Conservation (phyloP, 768 basidiomycete species). For the Holtermannia corniformis region DNA sequence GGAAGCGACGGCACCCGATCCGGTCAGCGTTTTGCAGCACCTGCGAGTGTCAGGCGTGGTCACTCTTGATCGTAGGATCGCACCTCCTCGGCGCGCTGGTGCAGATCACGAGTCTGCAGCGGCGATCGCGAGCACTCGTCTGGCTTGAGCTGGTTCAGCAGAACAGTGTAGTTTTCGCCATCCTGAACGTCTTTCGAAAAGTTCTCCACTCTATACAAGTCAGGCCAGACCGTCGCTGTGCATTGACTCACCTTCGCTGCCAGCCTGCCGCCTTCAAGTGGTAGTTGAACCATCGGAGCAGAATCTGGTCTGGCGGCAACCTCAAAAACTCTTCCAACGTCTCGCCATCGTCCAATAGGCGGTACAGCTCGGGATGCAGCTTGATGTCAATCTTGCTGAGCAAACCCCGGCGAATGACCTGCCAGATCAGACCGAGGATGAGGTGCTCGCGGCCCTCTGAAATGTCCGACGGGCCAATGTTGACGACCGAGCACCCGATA, state of each 20-base stretch:
- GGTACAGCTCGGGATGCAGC: conserved; percentile 90
- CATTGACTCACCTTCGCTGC: conserved; percentile 57
- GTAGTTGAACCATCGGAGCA: conserved; percentile 98
- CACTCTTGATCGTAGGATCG: conserved; percentile 4
- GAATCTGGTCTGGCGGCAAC: conserved; percentile 91
- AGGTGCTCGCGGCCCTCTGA: conserved; percentile 90
- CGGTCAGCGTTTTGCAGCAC: conserved; percentile 85
- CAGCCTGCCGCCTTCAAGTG: conserved; percentile 93
- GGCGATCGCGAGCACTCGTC: conserved; percentile 85
- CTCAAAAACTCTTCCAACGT: conserved; percentile 90
- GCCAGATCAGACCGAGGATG: conserved; percentile 97
- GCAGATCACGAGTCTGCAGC: conserved; percentile 71
- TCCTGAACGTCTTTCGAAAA: conserved; percentile 96
- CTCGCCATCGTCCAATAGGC: conserved; percentile 92
- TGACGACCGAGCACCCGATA: conserved; percentile 97
- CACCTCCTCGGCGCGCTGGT: conserved; percentile 74
- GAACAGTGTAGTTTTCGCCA: conserved; percentile 93
- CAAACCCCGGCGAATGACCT: conserved; percentile 87
- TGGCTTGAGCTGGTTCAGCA: conserved; percentile 91
- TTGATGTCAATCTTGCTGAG: conserved; percentile 96
- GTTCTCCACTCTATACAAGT: conserved; percentile 68
- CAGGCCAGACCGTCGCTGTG: not conserved
- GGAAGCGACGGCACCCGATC: conserved; percentile 92
- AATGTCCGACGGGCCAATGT: conserved; percentile 88
- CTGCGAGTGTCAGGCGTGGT: conserved; percentile 47